Percentiles rank a stretch among this genome's conserved stretches.
Evolutionary conservation across 2,329 filamentous ascomycete species (phyloP).

Genomic region (Ophiosphaerella narmari): DNA sequence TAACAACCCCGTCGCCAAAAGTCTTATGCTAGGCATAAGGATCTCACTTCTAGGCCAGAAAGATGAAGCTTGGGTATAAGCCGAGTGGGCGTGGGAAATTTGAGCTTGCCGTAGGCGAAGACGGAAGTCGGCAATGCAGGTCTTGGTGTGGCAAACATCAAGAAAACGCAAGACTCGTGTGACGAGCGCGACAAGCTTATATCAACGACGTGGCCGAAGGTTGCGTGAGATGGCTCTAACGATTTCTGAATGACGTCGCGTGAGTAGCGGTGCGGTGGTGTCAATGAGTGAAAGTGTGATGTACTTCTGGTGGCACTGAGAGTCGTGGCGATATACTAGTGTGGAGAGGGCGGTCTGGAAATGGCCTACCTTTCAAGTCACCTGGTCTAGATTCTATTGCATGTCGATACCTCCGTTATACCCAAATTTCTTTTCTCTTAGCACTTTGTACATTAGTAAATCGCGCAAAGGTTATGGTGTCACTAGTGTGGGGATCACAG

Average conservation of each 20-base stretch:
- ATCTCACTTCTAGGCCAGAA: neutral
- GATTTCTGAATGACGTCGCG: neutral
- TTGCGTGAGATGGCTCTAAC: neutral
- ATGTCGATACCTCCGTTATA: too few species aligned
- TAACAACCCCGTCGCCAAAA: neutral
- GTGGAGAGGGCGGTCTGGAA: too few species aligned
- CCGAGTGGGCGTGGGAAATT: neutral
- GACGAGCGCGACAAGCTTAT: conserved; percentile 13
- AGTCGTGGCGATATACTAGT: too few species aligned
- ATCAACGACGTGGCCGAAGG: conserved; percentile 5
- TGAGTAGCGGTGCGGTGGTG: neutral
- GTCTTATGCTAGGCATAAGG: neutral
- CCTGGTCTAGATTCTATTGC: too few species aligned
- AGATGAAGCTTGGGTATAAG: neutral
- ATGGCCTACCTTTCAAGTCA: too few species aligned
- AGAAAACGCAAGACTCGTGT: conserved; percentile 1
- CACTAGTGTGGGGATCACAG: neutral
- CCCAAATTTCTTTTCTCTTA: neutral
- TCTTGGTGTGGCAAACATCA: conserved; percentile 8
- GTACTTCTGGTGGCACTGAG: too few species aligned
- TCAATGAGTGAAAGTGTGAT: too few species aligned
- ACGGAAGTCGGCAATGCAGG: conserved; percentile 18
- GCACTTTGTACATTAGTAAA: too few species aligned
- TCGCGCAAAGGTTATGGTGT: too few species aligned
- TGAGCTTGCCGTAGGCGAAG: conserved; percentile 8